These are phyloP conservation scores for Kwoniella sp. DNA, from an alignment of 768 basidiomycete genomes.

Conservation along the genomic window DNA sequence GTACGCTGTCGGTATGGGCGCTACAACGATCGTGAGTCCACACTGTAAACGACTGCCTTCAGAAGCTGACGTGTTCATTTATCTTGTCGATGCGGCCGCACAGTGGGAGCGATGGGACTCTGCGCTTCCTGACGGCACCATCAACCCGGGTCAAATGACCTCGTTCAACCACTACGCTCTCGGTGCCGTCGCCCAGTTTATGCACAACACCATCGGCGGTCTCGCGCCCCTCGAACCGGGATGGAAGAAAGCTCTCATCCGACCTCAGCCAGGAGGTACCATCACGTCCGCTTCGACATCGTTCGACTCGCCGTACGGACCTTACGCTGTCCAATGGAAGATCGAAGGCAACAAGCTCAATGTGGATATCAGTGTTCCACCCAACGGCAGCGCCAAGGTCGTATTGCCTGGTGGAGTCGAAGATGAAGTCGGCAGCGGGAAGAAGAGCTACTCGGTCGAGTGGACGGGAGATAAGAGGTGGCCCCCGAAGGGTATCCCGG, in stretches of 20 bases:
- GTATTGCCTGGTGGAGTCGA: constrained; percentile 30
- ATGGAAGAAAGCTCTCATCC: constrained; percentile 38
- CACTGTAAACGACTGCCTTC: background rate
- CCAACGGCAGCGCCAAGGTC: constrained; percentile 35
- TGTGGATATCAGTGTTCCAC: constrained; percentile 37
- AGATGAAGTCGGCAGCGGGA: constrained; percentile 39
- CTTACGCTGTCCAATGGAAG: constrained; percentile 28
- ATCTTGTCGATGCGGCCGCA: background rate
- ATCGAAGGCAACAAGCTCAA: constrained; percentile 21
- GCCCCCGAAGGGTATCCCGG: constrained; percentile 16
- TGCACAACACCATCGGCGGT: constrained; percentile 44
- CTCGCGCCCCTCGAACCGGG: constrained; percentile 34
- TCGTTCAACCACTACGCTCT: constrained; percentile 52
- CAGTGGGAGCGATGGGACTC: constrained; percentile 53
- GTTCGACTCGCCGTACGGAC: constrained; percentile 34
- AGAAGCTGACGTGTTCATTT: background rate
- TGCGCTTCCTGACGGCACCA: constrained; percentile 43
- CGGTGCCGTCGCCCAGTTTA: constrained; percentile 42
- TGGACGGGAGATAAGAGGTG: constrained; percentile 18
- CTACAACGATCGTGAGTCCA: constrained; percentile 39
- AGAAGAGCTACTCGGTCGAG: constrained; percentile 6
- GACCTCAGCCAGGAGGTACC: constrained; percentile 47
- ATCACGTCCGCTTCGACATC: constrained; percentile 33
- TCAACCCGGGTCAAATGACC: constrained; percentile 53
- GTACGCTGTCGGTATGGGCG: constrained; percentile 38